Evolutionary conservation across 352 stramenopile genomes (phyloP).

Genomic region (Globisporangium cystogenes): DNA sequence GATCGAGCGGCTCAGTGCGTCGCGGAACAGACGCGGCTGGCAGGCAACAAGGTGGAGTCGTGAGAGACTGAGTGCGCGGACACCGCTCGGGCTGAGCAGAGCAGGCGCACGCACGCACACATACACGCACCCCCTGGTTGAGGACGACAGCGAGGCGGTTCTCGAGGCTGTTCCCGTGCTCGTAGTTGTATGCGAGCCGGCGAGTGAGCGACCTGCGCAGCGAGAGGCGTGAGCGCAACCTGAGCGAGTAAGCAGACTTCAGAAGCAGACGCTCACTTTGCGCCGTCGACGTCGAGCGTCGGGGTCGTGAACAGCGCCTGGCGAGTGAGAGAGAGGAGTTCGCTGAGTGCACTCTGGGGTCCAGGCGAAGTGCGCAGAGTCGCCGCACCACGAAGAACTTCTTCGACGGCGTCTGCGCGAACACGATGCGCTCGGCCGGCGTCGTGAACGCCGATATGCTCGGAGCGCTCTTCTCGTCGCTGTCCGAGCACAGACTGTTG

Average conservation of each 20-base stretch:
- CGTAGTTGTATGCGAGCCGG: conserved; percentile 42
- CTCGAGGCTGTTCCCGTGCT: conserved; percentile 22
- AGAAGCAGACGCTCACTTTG: conserved; percentile 22
- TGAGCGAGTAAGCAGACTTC: neutral
- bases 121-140: conserved; percentile 25
- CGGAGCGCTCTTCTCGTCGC: neutral
- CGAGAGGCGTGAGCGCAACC: neutral
- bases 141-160: conserved; percentile 17
- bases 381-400: conserved; percentile 28
- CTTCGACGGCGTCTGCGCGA: conserved; percentile 26
- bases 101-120: conserved; percentile 6
- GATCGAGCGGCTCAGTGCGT: conserved; percentile 26
- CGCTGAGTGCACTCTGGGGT: neutral
- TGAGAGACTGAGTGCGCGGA: no score
- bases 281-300: conserved; percentile 14
- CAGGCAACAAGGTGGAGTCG: neutral
- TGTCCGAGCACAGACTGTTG: conserved; percentile 1
- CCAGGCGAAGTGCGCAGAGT: neutral
- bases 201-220: conserved; percentile 23
- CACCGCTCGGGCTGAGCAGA: neutral
- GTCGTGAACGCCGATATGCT: conserved; percentile 39
- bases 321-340: conserved; percentile 4
- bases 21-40: conserved; percentile 31
- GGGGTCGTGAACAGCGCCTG: conserved; percentile 37
- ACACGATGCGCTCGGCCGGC: conserved; percentile 36